A percentile compares a stretch with the other conserved stretches of the same genome.
These are phyloP conservation scores for Russula ochroleuca DNA, from an alignment of 768 basidiomycete species.

Conservation along the genomic window DNA sequence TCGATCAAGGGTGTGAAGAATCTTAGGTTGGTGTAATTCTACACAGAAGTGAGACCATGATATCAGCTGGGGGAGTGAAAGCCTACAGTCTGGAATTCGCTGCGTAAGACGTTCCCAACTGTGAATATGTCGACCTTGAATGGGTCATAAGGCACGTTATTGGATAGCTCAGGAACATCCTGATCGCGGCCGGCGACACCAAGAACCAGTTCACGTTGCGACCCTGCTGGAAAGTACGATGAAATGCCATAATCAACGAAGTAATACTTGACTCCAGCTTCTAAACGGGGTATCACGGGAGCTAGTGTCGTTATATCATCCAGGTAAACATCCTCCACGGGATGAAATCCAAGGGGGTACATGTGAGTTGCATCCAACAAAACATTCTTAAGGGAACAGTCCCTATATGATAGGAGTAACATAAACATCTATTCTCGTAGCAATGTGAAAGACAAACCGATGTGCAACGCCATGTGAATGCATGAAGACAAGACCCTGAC, in stretches of 20 bases:
- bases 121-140: slow-evolving; percentile 27
- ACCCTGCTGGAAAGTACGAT: neutral
- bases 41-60: neutral
- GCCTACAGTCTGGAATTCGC: neutral
- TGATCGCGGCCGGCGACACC: slow-evolving; percentile 11
- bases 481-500: slow-evolving; percentile 25
- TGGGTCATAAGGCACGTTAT: slow-evolving; percentile 21
- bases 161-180: slow-evolving; percentile 24
- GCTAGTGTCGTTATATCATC: neutral
- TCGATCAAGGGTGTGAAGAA: slow-evolving; percentile 9
- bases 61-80: too few species aligned
- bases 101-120: slow-evolving; percentile 12
- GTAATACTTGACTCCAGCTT: slow-evolving; percentile 17
- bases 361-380: slow-evolving; percentile 18
- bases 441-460: too few species aligned
- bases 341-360: slow-evolving; percentile 24
- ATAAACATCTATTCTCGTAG: too few species aligned
- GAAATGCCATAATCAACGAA: slow-evolving; percentile 24
- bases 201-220: neutral
- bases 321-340: slow-evolving; percentile 7
- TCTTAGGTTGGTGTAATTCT: slow-evolving; percentile 4
- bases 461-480: slow-evolving; percentile 23
- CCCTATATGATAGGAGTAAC: too few species aligned
- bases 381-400: slow-evolving; percentile 6
- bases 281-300: neutral